Evolutionary conservation across 73 alveolate genomes (phyloP).

Genomic region (Paramecium tetraurelia): DNA sequence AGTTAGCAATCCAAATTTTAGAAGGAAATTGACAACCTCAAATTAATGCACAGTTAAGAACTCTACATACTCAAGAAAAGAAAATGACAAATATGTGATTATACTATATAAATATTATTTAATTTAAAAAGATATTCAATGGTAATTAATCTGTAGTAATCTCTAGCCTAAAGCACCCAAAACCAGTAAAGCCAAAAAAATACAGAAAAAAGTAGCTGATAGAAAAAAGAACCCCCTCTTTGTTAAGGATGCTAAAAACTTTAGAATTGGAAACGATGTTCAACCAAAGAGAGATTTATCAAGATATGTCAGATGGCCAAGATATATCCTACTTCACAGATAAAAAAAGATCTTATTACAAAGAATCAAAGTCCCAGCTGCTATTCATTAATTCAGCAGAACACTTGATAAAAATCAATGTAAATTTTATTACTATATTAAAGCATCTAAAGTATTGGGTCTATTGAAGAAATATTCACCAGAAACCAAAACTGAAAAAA

Average conservation of each 20-base stretch:
- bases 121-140: constrained; percentile 16
- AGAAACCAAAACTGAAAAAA: constrained; percentile 75
- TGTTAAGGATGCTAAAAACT: constrained; percentile 81
- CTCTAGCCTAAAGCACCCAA: constrained; percentile 31
- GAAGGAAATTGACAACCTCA: background rate
- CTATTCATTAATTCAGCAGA: constrained; percentile 80
- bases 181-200: constrained; percentile 49
- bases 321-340: constrained; percentile 95
- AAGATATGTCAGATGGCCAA: constrained; percentile 98
- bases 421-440: background rate
- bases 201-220: constrained; percentile 29
- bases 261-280: constrained; percentile 96
- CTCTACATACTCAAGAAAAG: background rate
- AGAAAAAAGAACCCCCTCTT: constrained; percentile 79
- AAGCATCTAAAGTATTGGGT: constrained; percentile 78
- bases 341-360: constrained; percentile 95
- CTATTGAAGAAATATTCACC: constrained; percentile 87
- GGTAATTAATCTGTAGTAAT: background rate
- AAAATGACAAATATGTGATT: background rate
- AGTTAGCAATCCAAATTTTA: background rate
- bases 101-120: background rate
- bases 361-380: constrained; percentile 97
- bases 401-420: constrained; percentile 68
- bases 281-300: constrained; percentile 79
- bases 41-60: background rate